Conservation (phyloP, 345 rosid genomes). For the Populus davidiana region DNA sequence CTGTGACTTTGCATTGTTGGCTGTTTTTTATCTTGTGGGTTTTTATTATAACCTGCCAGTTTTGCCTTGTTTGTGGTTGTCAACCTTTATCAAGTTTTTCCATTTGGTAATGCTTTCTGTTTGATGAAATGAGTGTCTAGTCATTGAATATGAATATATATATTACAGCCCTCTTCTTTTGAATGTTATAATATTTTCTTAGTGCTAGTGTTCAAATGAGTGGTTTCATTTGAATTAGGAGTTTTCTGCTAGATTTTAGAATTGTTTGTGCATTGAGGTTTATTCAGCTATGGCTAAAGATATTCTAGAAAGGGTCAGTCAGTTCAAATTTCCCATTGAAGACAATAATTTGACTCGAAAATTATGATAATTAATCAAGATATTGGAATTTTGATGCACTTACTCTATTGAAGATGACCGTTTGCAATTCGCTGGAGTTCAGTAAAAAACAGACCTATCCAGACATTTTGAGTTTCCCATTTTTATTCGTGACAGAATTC, state of each 20-base stretch:
- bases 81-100: too few relatives aligned
- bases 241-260: neutral
- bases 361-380: too few relatives aligned
- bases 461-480: too few relatives aligned
- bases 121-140: neutral
- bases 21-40: neutral
- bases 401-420: neutral
- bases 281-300: neutral
- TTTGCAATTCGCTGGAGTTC: neutral
- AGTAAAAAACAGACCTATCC: too few relatives aligned
- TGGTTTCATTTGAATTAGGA: slow-evolving; percentile 1
- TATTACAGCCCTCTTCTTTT: too few relatives aligned
- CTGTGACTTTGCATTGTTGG: neutral
- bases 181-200: too few relatives aligned
- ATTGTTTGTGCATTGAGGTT: neutral
- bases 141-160: neutral
- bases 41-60: too few relatives aligned
- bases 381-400: neutral
- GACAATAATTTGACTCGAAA: too few relatives aligned
- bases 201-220: neutral
- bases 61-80: too few relatives aligned
- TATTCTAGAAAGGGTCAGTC: too few relatives aligned
- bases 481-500: neutral
- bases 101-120: neutral
- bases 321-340: too few relatives aligned